Percentiles rank a stretch among this genome's conserved stretches.
Evolutionary conservation across 257 asterid genomes (phyloP).

Genomic region (Leptodermis oblonga): DNA sequence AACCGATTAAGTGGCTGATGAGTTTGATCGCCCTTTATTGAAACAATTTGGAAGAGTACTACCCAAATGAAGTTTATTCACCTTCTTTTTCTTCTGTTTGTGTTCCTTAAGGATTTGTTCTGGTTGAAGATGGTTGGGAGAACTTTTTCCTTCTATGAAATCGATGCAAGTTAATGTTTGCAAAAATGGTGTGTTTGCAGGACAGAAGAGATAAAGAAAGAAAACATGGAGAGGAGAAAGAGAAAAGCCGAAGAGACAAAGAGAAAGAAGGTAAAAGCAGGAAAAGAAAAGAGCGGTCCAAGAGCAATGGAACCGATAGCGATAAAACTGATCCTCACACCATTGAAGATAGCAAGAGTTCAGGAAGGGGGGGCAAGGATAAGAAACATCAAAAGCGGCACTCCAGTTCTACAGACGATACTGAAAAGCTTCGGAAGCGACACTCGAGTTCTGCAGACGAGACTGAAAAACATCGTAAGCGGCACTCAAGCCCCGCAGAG

Average conservation of each 20-base stretch:
- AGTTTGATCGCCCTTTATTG: no score
- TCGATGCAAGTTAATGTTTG: neutral
- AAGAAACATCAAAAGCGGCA: constrained; percentile 52
- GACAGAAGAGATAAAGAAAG: constrained; percentile 70
- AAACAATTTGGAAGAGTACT: no score
- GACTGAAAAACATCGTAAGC: constrained; percentile 42
- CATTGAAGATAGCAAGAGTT: constrained; percentile 49
- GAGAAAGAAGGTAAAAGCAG: constrained; percentile 42
- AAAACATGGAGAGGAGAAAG: constrained; percentile 50
- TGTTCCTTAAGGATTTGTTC: neutral
- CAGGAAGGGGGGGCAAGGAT: constrained; percentile 58
- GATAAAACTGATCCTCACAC: constrained; percentile 43
- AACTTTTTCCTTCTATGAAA: neutral
- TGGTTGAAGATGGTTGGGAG: neutral
- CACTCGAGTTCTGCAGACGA: constrained; percentile 35
- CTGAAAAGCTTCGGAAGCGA: constrained; percentile 45
- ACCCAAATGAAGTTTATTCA: no score
- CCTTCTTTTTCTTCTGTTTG: neutral
- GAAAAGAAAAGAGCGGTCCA: constrained; percentile 47
- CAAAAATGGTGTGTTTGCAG: constrained; percentile 33
- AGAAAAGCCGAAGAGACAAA: constrained; percentile 47
- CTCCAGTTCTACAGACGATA: constrained; percentile 33
- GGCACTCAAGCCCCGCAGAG: constrained; percentile 34
- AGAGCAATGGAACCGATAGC: constrained; percentile 49
- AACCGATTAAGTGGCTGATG: no score